Evolutionary conservation across 805 yeast species (phyloP), one percentile per base, ranked within the genome.

Genomic region (Kodamaea neixiangensis): DNA sequence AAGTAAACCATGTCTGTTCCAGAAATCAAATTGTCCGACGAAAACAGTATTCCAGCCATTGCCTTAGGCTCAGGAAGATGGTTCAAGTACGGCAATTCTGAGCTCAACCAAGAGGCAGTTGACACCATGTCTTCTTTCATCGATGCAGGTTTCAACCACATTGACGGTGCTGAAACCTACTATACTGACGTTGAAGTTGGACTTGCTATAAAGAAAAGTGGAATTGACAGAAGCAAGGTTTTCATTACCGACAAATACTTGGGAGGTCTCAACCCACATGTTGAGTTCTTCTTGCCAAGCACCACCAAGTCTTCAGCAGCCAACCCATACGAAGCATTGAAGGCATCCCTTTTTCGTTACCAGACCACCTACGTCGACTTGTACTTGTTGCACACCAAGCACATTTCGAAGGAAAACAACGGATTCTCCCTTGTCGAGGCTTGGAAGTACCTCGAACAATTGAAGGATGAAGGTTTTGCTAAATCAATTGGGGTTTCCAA

Each of bases 401-500:
- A 63, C 45, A 51, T 65, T 20, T 40, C 51, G 17, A 67, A 68
- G 46, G 67, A 63, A 7, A 40, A 57, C 14, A 69, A 69, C 43
- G 77, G 74, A 0, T 69, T 69, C 49, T 65, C 68, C 45, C 53
- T 78, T 35, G 72, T 63, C 39, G 67, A 67, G 45, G 73, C 96
- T 42, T 89, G 91, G 85, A 79, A 73, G 53, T 94, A 89, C 9
- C 61, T 89, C 71, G 96, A 89, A 72, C 69, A 75, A 54, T 72
- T 85, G 49, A 89, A 82, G 54, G 72, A 79, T 46, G 66, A 78
- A 47, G 89, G 89, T 13, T 75, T 79, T 59, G 84, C 87, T 63
- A 85, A 80, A 68, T 82, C 92, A 57, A 82, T 91, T 59, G 97
- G 97, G 63, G 48, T 89, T 49, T 88, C 96, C 55, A 89, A 89